A percentile compares a stretch with the other conserved stretches of the same genome.
Evolutionary conservation across 2,329 filamentous ascomycete genomes (phyloP).

Genomic region (Aaosphaeria pasadenensis): DNA sequence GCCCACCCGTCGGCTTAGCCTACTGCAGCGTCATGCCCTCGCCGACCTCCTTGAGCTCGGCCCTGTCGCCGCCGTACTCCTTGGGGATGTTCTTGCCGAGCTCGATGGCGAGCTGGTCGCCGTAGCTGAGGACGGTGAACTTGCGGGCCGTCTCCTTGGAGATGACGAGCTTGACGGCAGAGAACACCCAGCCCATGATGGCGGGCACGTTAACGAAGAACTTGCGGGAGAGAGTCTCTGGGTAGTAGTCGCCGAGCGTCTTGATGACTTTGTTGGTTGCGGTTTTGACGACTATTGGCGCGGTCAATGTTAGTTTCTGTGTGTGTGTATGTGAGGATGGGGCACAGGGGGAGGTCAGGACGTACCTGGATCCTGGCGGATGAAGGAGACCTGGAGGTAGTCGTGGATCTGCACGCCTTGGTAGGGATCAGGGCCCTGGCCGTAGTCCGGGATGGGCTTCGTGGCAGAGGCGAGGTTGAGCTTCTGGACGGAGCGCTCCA

Average conservation of each 20-base stretch:
- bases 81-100: slow-evolving; percentile 66
- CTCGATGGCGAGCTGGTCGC: slow-evolving; percentile 64
- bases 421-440: slow-evolving; percentile 69
- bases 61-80: slow-evolving; percentile 74
- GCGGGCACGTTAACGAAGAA: slow-evolving; percentile 94
- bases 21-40: slow-evolving; percentile 39
- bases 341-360: not conserved
- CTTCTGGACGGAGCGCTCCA: slow-evolving; percentile 79
- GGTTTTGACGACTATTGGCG: slow-evolving; percentile 61
- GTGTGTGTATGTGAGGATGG: not conserved
- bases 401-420: slow-evolving; percentile 93
- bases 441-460: slow-evolving; percentile 66
- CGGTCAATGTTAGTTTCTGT: not conserved
- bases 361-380: slow-evolving; percentile 62
- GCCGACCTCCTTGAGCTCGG: slow-evolving; percentile 44
- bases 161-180: slow-evolving; percentile 46
- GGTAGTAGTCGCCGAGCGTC: slow-evolving; percentile 78
- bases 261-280: slow-evolving; percentile 79
- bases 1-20: not conserved
- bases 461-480: slow-evolving; percentile 69
- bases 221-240: slow-evolving; percentile 84
- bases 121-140: slow-evolving; percentile 53
- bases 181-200: slow-evolving; percentile 77
- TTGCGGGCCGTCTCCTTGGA: slow-evolving; percentile 49
- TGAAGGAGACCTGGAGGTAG: slow-evolving; percentile 83